Base-by-base conservation (phyloP, 1,139 yeast species). In the Magnusiomyces suaveolens region DNA sequence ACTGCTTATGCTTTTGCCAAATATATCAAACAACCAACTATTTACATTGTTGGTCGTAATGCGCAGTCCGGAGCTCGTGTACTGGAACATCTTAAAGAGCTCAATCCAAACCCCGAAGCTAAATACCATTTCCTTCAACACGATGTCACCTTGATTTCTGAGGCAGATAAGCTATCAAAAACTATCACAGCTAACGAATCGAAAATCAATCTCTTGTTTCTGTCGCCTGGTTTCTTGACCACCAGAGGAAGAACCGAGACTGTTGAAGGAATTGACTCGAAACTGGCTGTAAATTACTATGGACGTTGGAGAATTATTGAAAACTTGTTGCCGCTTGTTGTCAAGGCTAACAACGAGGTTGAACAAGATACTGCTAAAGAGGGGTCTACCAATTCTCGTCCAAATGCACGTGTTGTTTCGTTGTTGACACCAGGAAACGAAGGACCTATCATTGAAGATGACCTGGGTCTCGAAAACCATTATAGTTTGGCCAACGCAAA, bases 21-120 rank as follows among this genome's bases (percentile, higher is more conserved):
- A 48, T 59, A 63, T 53, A 60, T 64, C 32, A 54, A 57, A n/a
- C 43, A 53, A 18, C 71, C 72, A 12, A 64, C 64, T 2, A 57
- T 66, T 18, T 67, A 68, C 59, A 59, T 68, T 50, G 59, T 66
- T 16, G 72, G 71, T 1, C 62, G 71, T 26, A 63, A 58, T 53
- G 61, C 57, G 50, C 56, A 50, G 3, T 56, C 64, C 10, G 71
- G 66, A 1, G 55, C 57, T 4, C 36, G 51, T 14, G 61, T 67
- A 2, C 39, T 62, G 14, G 51, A 47, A 18, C 57, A 62, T 25
- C 59, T 67, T 52, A 59, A 58, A 41, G 51, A 57, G 33, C 52
- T 68, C 54, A 67, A 67, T 50, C 23, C 50, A 52, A 53, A 57
- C 50, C 55, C 62, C 18, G 47, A 53, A 4, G 60, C 65, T 2